These are phyloP conservation scores for Gamsiella multidivaricata DNA, from an alignment of 192 early-diverging fungal species.

Conservation along the genomic window DNA sequence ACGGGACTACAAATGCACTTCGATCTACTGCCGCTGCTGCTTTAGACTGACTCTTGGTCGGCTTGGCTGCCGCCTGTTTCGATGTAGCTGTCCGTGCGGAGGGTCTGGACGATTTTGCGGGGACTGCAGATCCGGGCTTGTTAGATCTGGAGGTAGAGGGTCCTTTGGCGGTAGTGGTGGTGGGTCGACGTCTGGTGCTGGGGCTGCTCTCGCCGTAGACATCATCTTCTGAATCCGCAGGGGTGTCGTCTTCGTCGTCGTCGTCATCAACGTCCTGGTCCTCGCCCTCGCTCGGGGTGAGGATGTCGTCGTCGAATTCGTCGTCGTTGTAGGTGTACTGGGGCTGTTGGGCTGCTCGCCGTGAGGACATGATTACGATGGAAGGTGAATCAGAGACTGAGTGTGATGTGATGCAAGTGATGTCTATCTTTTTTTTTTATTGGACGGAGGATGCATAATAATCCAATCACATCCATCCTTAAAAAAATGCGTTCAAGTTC, in stretches of 20 bases:
- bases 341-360: slow-evolving; percentile 29
- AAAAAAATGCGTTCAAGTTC: too few species aligned
- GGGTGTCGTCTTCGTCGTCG: slow-evolving; percentile 16
- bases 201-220: slow-evolving; percentile 4
- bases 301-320: slow-evolving; percentile 28
- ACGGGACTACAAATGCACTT: slow-evolving; percentile 19
- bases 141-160: slow-evolving; percentile 10
- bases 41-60: neutral
- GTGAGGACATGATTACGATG: slow-evolving; percentile 11
- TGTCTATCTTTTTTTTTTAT: neutral
- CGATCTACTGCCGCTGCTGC: slow-evolving; percentile 7
- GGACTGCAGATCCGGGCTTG: neutral
- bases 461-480: too few species aligned
- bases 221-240: slow-evolving; percentile 30
- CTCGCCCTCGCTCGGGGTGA: slow-evolving; percentile 22
- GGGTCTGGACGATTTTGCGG: slow-evolving; percentile 4
- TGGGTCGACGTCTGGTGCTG: neutral
- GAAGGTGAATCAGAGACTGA: neutral
- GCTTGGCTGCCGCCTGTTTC: neutral
- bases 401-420: neutral
- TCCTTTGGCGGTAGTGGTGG: neutral
- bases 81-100: slow-evolving; percentile 8
- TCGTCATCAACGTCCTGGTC: slow-evolving; percentile 33
- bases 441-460: too few species aligned
- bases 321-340: slow-evolving; percentile 44